A percentile compares a stretch with the other conserved stretches of the same genome.
phyloP scores from a whole-genome alignment of 176 grass and related monocot species.

The Aegilops speltoides region DNA sequence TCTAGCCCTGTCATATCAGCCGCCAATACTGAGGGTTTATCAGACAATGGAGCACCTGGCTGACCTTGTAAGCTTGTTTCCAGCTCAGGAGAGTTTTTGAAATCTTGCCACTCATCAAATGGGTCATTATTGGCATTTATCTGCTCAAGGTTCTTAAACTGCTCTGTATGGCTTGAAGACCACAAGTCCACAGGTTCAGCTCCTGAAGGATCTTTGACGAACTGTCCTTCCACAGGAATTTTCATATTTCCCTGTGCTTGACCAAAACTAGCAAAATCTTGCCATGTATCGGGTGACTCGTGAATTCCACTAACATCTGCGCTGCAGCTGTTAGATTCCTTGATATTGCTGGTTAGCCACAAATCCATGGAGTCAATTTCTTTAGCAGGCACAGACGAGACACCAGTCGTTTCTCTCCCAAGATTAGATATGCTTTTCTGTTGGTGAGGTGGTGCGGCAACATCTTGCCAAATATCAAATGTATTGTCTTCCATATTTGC shows the following conservation, averaged over 20 bases:
- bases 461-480: slow-evolving; percentile 74
- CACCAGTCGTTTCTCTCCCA: slow-evolving; percentile 12
- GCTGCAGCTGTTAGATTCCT: slow-evolving; percentile 33
- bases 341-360: slow-evolving; percentile 39
- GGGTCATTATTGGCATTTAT: slow-evolving; percentile 45
- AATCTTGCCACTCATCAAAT: slow-evolving; percentile 65
- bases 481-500: slow-evolving; percentile 30
- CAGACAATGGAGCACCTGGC: slow-evolving; percentile 33
- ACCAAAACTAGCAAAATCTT: slow-evolving; percentile 60
- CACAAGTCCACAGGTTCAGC: slow-evolving; percentile 37
- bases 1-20: slow-evolving; percentile 25
- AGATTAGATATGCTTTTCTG: slow-evolving; percentile 29
- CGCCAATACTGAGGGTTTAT: slow-evolving; percentile 9
- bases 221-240: slow-evolving; percentile 26
- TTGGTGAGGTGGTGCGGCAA: slow-evolving; percentile 35
- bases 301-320: slow-evolving; percentile 26
- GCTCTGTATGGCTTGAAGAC: slow-evolving; percentile 18
- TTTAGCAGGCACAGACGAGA: slow-evolving; percentile 39
- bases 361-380: slow-evolving; percentile 42
- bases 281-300: slow-evolving; percentile 49
- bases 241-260: slow-evolving; percentile 16
- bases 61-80: slow-evolving; percentile 30
- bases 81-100: slow-evolving; percentile 33
- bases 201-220: slow-evolving; percentile 32
- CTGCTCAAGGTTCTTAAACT: slow-evolving; percentile 36